These are phyloP conservation scores for Lactifluus echinatus DNA, from an alignment of 768 basidiomycete species.

Conservation along the genomic window DNA sequence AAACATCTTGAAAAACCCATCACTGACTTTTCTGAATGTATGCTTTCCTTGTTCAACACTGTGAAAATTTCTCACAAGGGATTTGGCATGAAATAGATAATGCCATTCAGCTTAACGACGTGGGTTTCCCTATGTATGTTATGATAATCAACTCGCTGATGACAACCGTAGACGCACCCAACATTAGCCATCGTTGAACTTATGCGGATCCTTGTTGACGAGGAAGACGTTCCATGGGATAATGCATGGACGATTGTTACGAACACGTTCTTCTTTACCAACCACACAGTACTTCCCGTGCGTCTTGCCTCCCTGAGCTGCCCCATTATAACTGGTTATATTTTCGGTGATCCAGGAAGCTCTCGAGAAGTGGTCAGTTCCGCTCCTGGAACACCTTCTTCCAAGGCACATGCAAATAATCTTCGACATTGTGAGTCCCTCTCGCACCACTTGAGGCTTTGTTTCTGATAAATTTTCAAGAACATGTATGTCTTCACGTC, in stretches of 20 bases:
- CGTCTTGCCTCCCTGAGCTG: constrained; percentile 24
- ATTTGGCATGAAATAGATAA: constrained; percentile 41
- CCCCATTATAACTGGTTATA: not conserved
- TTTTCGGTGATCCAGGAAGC: constrained; percentile 46
- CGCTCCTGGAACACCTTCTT: constrained; percentile 74
- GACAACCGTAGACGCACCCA: constrained; percentile 66
- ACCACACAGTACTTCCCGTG: constrained; percentile 87
- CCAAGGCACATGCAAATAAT: constrained; percentile 92
- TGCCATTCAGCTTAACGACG: constrained; percentile 93
- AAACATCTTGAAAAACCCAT: constrained; percentile 81
- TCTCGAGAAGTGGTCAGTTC: constrained; percentile 87
- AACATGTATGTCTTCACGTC: constrained; percentile 36
- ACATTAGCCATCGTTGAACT: constrained; percentile 92
- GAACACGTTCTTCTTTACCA: constrained; percentile 92
- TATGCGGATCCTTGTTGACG: constrained; percentile 87
- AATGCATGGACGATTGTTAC: constrained; percentile 83
- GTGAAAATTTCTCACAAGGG: not conserved
- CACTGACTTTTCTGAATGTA: constrained; percentile 74
- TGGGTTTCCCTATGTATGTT: constrained; percentile 27
- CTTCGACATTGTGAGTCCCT: constrained; percentile 59
- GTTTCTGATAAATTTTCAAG: constrained; percentile 25
- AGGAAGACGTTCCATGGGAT: constrained; percentile 81
- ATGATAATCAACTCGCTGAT: not conserved
- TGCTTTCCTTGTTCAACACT: constrained; percentile 21
- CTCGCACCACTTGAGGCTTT: constrained; percentile 25